Evolutionary conservation across 2,329 filamentous ascomycete genomes (phyloP), one percentile per base, ranked within the genome.

Genomic region (Teratosphaeria pseudoeucalypti): DNA sequence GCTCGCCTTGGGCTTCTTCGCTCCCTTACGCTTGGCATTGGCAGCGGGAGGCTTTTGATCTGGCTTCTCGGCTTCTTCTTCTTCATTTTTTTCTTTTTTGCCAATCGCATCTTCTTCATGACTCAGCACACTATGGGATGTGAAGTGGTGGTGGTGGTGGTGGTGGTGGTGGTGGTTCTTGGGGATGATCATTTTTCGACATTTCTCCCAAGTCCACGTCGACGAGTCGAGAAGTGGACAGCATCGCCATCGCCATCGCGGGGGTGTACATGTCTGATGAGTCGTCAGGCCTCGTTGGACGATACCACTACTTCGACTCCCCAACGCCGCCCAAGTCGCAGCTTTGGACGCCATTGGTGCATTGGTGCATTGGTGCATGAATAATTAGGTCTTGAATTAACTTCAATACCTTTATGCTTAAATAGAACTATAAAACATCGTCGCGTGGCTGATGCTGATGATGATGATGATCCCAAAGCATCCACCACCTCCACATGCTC

Each of bases 1-100:
- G 53, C 83, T 77, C 27, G 79, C 78, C 3, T 81, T 23, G 23
- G 23, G 77, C 27, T 76, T 76, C 62, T 81, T 74, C 79, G 77
- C 67, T 78, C 79, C 66, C 57, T 66, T 65, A 16, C 60, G 57
- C 34, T 57, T 61, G 10, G 61, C 39, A 23, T 55, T 62, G 16
- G 53, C 63, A 60, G 52, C 64, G 54, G 37, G 39, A 60, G 62
- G 52, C 61, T 61, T 34, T 49, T 23, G 23, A n/a, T 49, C 43
- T 2, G 16, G 53, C 26, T 29, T 34, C 26, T 54, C 53, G 27
- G 14, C 23, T 11, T 54, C 34, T 6, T 54, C 53, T n/a, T 23
- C 23, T 23, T 23, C 23, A 23, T 23, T 2, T 23, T 23, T 23
- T 2, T 54, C 34, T 6, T 54, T 26, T n/a, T 11, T 27, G 19